These are phyloP conservation scores for Penicillium brasilianum DNA, from an alignment of 2,329 filamentous ascomycete species.

Conservation along the genomic window DNA sequence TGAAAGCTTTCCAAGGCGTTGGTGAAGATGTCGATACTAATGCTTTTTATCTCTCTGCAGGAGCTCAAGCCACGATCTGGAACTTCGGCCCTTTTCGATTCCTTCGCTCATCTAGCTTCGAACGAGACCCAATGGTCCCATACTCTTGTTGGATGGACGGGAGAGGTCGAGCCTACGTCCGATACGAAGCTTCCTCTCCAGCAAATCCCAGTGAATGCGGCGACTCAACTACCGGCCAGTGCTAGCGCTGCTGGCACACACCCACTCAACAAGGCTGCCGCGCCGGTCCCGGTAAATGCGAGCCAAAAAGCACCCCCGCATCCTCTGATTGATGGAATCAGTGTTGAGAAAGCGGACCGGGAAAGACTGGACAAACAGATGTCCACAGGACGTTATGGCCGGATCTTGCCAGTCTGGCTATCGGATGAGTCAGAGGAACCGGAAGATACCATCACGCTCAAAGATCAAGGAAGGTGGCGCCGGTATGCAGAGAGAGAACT, in stretches of 20 bases:
- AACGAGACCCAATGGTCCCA: constrained; percentile 85
- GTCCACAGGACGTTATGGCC: constrained; percentile 72
- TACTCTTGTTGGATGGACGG: constrained; percentile 92
- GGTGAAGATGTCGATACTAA: neutral
- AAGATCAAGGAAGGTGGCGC: constrained; percentile 85
- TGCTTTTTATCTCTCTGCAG: constrained; percentile 48
- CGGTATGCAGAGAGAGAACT: constrained; percentile 89
- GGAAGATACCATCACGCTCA: constrained; percentile 71
- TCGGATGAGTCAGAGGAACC: constrained; percentile 74
- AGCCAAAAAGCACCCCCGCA: constrained; percentile 61
- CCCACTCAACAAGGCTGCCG: constrained; percentile 74
- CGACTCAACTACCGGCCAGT: constrained; percentile 34
- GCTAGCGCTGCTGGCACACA: constrained; percentile 36
- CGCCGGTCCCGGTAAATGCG: constrained; percentile 75
- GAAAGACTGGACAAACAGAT: constrained; percentile 75
- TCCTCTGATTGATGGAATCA: constrained; percentile 69
- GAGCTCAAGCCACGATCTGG: constrained; percentile 78
- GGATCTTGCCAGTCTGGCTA: constrained; percentile 87
- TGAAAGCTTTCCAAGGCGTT: neutral
- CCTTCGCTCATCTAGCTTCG: constrained; percentile 86
- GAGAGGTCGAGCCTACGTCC: constrained; percentile 70
- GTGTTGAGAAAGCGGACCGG: constrained; percentile 72
- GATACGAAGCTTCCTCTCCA: constrained; percentile 37
- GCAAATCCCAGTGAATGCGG: constrained; percentile 35
- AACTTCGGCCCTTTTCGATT: constrained; percentile 90